Evolutionary conservation across 2,329 filamentous ascomycete species (phyloP).

Genomic region (Tolypocladium endophyticum): DNA sequence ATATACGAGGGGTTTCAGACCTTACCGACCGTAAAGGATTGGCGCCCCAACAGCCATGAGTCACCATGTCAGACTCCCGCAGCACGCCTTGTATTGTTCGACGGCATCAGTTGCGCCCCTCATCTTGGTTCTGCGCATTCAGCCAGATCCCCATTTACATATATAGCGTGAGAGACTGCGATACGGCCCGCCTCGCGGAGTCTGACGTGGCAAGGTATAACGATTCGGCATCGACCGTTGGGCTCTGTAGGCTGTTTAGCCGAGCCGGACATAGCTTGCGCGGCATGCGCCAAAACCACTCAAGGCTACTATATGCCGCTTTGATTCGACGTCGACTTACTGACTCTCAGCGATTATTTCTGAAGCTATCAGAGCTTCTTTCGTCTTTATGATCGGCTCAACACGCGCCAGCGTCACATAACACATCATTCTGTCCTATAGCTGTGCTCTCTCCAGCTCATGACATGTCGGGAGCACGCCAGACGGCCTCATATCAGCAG

Average conservation of each 20-base stretch:
- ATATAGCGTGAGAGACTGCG: not conserved
- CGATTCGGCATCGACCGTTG: too few relatives aligned
- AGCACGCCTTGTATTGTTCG: not conserved
- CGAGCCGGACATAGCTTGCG: too few relatives aligned
- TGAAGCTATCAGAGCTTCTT: too few relatives aligned
- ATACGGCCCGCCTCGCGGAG: too few relatives aligned
- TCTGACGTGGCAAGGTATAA: too few relatives aligned
- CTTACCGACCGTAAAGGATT: not conserved
- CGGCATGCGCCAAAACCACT: too few relatives aligned
- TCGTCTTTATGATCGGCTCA: too few relatives aligned
- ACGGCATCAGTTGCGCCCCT: not conserved
- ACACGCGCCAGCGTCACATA: not conserved
- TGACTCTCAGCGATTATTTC: too few relatives aligned
- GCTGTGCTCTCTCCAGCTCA: not conserved
- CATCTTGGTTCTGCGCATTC: not conserved
- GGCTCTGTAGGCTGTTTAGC: too few relatives aligned
- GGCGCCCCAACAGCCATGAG: not conserved
- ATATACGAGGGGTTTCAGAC: not conserved
- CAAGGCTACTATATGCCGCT: too few relatives aligned
- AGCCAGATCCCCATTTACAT: not conserved
- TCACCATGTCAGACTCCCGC: not conserved
- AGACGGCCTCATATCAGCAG: not conserved
- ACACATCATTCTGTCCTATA: not conserved
- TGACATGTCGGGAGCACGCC: not conserved
- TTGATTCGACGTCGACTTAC: too few relatives aligned